Evolutionary conservation across 163 green algal species (phyloP).

Genomic region (Volvox carteri): DNA sequence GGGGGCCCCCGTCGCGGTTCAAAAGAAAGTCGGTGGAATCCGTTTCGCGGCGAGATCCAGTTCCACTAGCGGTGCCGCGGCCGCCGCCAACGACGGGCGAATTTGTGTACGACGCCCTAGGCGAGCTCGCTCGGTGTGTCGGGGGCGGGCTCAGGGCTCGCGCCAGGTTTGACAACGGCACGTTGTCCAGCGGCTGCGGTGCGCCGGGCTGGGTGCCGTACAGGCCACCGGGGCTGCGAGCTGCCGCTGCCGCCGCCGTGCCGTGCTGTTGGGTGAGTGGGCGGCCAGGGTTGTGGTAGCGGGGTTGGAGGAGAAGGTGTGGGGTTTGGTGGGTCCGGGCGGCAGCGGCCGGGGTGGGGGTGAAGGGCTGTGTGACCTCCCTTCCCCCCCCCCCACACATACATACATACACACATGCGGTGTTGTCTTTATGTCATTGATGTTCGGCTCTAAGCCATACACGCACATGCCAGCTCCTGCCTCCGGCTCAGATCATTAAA

Average conservation of each 20-base stretch:
- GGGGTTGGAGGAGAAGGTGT: neutral
- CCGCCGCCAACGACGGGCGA: neutral
- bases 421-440: too few species aligned
- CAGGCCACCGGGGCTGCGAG: conserved; percentile 18
- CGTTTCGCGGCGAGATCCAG: neutral
- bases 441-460: too few species aligned
- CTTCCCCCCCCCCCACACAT: neutral
- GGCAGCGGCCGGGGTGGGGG: neutral
- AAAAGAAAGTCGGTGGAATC: neutral
- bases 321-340: too few species aligned
- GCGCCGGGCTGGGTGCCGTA: conserved; percentile 2
- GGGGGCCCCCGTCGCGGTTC: too few species aligned
- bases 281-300: neutral
- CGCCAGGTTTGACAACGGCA: conserved; percentile 8
- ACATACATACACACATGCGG: too few species aligned
- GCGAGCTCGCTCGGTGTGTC: neutral
- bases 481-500: too few species aligned
- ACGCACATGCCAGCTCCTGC: too few species aligned
- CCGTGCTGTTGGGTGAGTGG: neutral
- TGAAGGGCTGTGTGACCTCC: neutral
- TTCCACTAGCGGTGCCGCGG: neutral
- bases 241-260: neutral
- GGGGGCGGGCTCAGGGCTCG: conserved; percentile 2
- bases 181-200: neutral
- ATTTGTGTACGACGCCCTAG: neutral